Base-by-base conservation (phyloP, 108 stramenopile genomes). In the Nannochloropsis granulata region DNA sequence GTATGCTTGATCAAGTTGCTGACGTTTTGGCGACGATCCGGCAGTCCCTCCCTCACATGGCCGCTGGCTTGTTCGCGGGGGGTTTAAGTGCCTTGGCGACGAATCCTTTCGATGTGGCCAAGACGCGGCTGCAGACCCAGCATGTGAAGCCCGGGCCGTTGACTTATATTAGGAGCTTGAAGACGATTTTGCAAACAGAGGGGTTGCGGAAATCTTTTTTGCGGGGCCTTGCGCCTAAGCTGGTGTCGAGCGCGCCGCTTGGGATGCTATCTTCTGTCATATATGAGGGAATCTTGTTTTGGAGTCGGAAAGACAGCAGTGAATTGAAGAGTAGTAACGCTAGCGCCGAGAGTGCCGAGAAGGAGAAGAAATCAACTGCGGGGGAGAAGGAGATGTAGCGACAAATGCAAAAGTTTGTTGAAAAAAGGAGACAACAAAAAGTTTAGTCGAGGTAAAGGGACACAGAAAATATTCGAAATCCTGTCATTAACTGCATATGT, bases 101-200 rank as follows among this genome's bases (percentile, higher is more conserved):
- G 34, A 97, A 94, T 21, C 98, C 98, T 2, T 88, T 99, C 71
- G 98, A 99, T 92, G 93, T 97, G 14, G 93, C 98, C 71, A 99
- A 99, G 90, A 99, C 98, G 23, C 81, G 91, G 34, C 88, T 92
- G 45, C 90, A 92, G 90, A 92, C 91, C 0, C 91, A 92, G 82
- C 10, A 25, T 13, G 24, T 78, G 12, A 24, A 71, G n/a, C 56
- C 56, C 11, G 56, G 56, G 10, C 56, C 56, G 21, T 71, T 71
- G 56, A 71, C 56, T 71, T 71, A n/a, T n/a, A 71, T 71, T n/a
- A 16, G 56, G n/a, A 71, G 56, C n/a, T n/a, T 71, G n/a, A 71
- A 71, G 16, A 71, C 56, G 8, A 71, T 71, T n/a, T n/a, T 71
- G n/a, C 56, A 71, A n/a, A 16, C 16, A n/a, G 56, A 71, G n/a